Percentiles rank a stretch among this genome's conserved stretches.
Conservation (phyloP, 2,329 filamentous ascomycete species). For the Dactylonectria estremocensis region DNA sequence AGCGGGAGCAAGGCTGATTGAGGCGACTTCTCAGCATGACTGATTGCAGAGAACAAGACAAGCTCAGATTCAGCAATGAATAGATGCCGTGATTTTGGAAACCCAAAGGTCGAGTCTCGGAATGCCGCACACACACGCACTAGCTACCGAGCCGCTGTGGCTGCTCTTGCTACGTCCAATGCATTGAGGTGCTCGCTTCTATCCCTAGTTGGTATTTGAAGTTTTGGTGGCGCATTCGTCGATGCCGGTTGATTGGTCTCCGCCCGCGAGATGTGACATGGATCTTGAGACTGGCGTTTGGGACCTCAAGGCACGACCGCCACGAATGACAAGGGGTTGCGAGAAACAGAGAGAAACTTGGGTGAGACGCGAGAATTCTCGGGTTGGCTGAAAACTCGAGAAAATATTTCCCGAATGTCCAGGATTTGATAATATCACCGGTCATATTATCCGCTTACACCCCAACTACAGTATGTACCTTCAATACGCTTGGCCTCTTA, state of each 20-base stretch:
- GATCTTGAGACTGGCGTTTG: conserved; percentile 1
- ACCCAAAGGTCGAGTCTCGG: background rate
- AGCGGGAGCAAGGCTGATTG: background rate
- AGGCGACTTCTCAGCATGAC: background rate
- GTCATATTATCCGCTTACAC: no score
- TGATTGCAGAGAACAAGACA: background rate
- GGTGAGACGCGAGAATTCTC: background rate
- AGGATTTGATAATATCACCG: no score
- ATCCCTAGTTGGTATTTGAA: background rate
- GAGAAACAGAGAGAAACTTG: background rate
- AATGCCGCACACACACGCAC: background rate
- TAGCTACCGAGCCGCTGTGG: background rate
- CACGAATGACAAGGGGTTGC: background rate
- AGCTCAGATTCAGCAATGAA: no score
- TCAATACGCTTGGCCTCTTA: background rate
- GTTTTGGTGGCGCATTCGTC: background rate
- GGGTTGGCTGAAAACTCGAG: background rate
- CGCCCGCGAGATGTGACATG: background rate
- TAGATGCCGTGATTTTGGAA: no score
- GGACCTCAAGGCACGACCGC: background rate
- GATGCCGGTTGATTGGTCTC: background rate
- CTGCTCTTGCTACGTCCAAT: background rate
- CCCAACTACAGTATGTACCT: no score
- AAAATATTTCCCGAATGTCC: background rate
- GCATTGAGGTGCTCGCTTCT: background rate